Base-by-base conservation (phyloP, 208 protist genomes). In the Leishmania martiniquensis region DNA sequence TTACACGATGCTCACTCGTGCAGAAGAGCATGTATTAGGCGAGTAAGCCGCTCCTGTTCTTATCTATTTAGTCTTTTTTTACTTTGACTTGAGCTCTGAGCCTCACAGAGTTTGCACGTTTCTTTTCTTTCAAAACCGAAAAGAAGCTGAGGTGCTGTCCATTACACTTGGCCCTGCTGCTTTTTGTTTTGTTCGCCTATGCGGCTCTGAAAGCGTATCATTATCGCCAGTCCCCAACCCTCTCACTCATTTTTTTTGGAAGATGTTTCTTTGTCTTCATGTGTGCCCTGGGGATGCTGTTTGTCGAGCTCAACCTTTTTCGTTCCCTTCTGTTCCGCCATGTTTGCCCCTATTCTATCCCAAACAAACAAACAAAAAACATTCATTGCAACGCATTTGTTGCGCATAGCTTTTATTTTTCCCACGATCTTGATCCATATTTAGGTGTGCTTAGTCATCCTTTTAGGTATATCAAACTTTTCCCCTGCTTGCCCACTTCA, bases 1-100 rank as follows among this genome's bases (percentile, higher is more conserved):
- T 45, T 65, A 84, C 49, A 37, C 65, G 13, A 91, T 93, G 86
- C 72, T 78, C 34, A 75, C 77, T 10, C 74, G 66, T 39, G 74
- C 72, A 45, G 77, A 78, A 54, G 57, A 77, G 34, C 63, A 73
- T 22, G 75, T 73, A 25, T 42, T 87, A 65, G 75, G 54, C 9
- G 39, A 80, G 2, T 88, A 65, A 74, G 6, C 15, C 4, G 37
- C 47, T 59, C 2, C 37, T 29, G 25, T 32, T 32, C n/a, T 39
- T 47, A n/a, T n/a, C n/a, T n/a, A n/a, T n/a, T n/a, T n/a, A n/a
- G n/a, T 34, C 17, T 29, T 22, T 29, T n/a, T 39, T 45, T 59
- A 34, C 70, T 15, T 29, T 29, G 37, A 42, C 47, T n/a, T 4
- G 4, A 25, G 44, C 17, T 55, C 4, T 12, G 17, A 57, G 32